Evolutionary conservation across 441 rosid genomes (phyloP).

Genomic region (Arabidopsis lyrata): DNA sequence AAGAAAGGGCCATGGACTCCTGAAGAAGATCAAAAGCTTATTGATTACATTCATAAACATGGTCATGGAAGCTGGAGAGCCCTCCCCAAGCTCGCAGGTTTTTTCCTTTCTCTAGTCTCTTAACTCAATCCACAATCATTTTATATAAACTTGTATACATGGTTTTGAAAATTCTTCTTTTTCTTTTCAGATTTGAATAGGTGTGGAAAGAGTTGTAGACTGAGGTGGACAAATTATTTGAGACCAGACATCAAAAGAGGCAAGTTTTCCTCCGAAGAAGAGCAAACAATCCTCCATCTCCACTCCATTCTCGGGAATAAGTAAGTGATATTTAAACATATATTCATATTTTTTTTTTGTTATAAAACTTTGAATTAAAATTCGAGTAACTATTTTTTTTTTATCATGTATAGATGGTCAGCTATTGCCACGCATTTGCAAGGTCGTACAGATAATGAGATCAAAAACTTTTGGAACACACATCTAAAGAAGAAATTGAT

Average conservation of each 20-base stretch:
- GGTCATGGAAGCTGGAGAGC: slow-evolving; percentile 99
- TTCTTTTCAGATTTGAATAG: slow-evolving; percentile 66
- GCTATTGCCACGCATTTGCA: slow-evolving; percentile 82
- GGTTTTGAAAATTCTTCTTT: background rate
- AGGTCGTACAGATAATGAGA: slow-evolving; percentile 87
- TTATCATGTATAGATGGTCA: slow-evolving; percentile 67
- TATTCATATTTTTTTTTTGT: background rate
- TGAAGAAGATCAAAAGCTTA: slow-evolving; percentile 87
- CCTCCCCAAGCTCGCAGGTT: slow-evolving; percentile 89
- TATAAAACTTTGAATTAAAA: background rate
- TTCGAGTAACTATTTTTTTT: too few species aligned
- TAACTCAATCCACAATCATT: background rate
- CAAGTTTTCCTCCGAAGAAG: slow-evolving; percentile 86
- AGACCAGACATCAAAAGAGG: slow-evolving; percentile 96
- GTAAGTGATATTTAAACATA: slow-evolving; percentile 51
- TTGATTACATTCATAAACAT: slow-evolving; percentile 67
- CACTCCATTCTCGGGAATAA: slow-evolving; percentile 92
- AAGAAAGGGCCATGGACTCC: slow-evolving; percentile 97
- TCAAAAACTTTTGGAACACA: slow-evolving; percentile 89
- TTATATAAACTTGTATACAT: background rate
- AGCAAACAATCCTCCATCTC: slow-evolving; percentile 80
- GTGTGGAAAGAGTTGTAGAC: slow-evolving; percentile 94
- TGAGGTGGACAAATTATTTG: slow-evolving; percentile 92
- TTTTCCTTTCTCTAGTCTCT: slow-evolving; percentile 3
- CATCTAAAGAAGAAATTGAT: slow-evolving; percentile 88